Conservation (phyloP, 306 rosid genomes). For the barrel medic (Medicago truncatula) region MtrunA17r5.0-ANR NC_053048.1:3724501-3725000, state of each 20-base stretch:
- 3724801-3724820: not conserved
- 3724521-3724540: too few relatives aligned
- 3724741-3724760: not conserved
- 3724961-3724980: too few relatives aligned
- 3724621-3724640: too few relatives aligned
- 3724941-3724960: too few relatives aligned
- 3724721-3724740: not conserved
- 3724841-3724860: not conserved
- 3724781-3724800: not conserved
- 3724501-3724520: too few relatives aligned
- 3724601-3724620: too few relatives aligned
- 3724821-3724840: not conserved
- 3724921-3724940: not conserved
- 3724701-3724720: not conserved
- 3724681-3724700: not conserved
- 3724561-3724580: too few relatives aligned
- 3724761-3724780: not conserved
- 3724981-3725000: too few relatives aligned
- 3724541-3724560: too few relatives aligned
- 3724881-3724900: not conserved
- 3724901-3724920: not conserved
- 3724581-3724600: too few relatives aligned
- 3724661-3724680: too few relatives aligned
- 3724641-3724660: too few relatives aligned
- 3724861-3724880: not conserved